A percentile compares a stretch with the other conserved stretches of the same genome.
phyloP scores from a whole-genome alignment of 768 basidiomycete species.

The Suillus cothurnatus region DNA sequence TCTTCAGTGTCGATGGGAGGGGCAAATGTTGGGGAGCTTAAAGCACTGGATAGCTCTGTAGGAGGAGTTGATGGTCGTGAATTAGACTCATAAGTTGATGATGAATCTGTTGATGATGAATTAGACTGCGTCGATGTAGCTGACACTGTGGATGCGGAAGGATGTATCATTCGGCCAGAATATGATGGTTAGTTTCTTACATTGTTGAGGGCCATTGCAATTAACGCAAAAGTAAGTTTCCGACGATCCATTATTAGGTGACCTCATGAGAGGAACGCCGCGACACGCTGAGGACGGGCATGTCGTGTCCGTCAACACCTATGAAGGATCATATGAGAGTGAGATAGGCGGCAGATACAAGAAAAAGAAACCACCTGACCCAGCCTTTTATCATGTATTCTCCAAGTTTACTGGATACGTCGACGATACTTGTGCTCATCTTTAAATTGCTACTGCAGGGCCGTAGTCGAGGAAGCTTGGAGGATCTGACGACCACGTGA shows the following conservation, averaged over 20 bases:
- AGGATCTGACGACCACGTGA: slow-evolving; percentile 1
- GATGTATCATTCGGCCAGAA: background rate
- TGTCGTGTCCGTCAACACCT: slow-evolving; percentile 67
- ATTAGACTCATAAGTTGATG: slow-evolving; percentile 42
- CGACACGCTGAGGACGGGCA: slow-evolving; percentile 60
- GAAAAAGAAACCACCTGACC: slow-evolving; percentile 42
- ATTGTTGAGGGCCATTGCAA: slow-evolving; percentile 48
- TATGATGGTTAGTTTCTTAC: slow-evolving; percentile 25
- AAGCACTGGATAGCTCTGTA: slow-evolving; percentile 67
- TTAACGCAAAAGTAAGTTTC: slow-evolving; percentile 60
- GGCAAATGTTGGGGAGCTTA: slow-evolving; percentile 65
- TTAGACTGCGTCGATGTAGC: slow-evolving; percentile 28
- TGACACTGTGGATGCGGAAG: background rate
- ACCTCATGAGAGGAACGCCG: slow-evolving; percentile 70
- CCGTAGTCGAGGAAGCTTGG: slow-evolving; percentile 6
- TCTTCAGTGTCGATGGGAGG: slow-evolving; percentile 69
- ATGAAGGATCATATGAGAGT: slow-evolving; percentile 5
- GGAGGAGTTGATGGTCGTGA: slow-evolving; percentile 77
- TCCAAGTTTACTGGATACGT: slow-evolving; percentile 65
- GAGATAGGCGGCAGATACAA: background rate
- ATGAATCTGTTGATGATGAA: slow-evolving; percentile 45
- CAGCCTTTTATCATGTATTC: slow-evolving; percentile 79
- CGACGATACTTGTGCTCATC: slow-evolving; percentile 54
- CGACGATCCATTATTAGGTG: slow-evolving; percentile 54
- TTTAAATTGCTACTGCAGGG: slow-evolving; percentile 6